Base-by-base conservation (phyloP, 2,329 filamentous ascomycete genomes). In the Trichoderma hamatum region DNA sequence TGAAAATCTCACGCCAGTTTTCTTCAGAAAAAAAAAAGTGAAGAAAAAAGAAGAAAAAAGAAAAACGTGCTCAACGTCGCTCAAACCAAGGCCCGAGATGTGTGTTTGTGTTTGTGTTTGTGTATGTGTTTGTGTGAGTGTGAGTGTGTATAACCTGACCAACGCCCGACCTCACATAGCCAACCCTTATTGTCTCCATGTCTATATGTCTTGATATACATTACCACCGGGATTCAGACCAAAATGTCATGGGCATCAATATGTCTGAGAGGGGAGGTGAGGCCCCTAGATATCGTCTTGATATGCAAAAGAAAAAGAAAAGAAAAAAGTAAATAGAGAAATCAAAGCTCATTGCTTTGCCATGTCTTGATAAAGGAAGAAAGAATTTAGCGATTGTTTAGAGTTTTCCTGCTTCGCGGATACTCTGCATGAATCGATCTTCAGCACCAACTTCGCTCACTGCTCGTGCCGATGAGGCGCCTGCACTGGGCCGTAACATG, bases 371-470 rank as follows among this genome's bases (percentile, higher is more conserved):
- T 54, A 2, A 36, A 46, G 16, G 30, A 51, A 32, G 26, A 62
- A 32, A 56, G 24, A 16, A 34, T 43, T 19, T 43, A 43, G 54
- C 28, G 11, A 61, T 36, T 21, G 36, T 52, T 73, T 69, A 80
- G 36, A 74, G 74, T 69, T 78, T 80, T 71, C 78, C 78, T 24
- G 78, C 78, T 58, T 78, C 78, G 28, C 78, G 78, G 56, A 80
- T 75, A 28, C 75, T 75, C 14, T 75, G 73, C 74, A 80, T 79
- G 61, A 80, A 80, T 39, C 80, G 78, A 70, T 86, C 83, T 71
- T 86, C 84, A n/a, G 84, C 82, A 10, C 84, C 83, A 7, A 79
- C 72, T 69, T 80, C 79, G 11, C 81, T 81, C 9, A 82, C 75
- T 2, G 81, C 77, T 14, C 76, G 77, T 3, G 74, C 77, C 24